Percentiles rank a stretch among this genome's conserved stretches.
Evolutionary conservation across 1,139 yeast genomes (phyloP).

Genomic region (Diutina rugosa): DNA sequence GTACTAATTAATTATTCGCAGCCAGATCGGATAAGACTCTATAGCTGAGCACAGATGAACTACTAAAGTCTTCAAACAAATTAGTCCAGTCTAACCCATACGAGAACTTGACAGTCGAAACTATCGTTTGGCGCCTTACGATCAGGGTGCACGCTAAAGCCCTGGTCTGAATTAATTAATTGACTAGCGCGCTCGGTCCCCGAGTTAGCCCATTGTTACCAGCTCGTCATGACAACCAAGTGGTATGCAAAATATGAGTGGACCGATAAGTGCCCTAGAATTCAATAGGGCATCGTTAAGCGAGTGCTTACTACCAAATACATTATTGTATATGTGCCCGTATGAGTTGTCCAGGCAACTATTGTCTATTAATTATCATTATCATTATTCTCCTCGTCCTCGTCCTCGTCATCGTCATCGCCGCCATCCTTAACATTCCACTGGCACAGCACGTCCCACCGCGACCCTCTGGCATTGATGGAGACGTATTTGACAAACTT

Average conservation of each 20-base stretch:
- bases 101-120: too few species aligned
- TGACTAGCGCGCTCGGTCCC: background rate
- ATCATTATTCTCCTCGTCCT: background rate
- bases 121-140: too few species aligned
- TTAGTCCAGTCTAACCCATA: too few species aligned
- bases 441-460: slow-evolving; percentile 83
- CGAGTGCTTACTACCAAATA: background rate
- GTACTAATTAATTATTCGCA: too few species aligned
- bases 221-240: background rate
- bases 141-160: background rate
- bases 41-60: too few species aligned
- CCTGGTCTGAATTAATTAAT: background rate
- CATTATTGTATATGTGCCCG: too few species aligned
- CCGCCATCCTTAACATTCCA: slow-evolving; percentile 46
- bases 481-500: slow-evolving; percentile 91
- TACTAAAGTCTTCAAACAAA: too few species aligned
- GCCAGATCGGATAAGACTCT: too few species aligned
- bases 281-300: background rate
- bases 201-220: background rate
- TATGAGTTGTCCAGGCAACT: background rate
- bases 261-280: background rate
- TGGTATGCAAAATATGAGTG: background rate
- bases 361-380: background rate
- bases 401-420: slow-evolving; percentile 4
- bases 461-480: slow-evolving; percentile 73